Evolutionary conservation across 1,139 yeast species (phyloP), one percentile per base, ranked within the genome.

Genomic region (Nakaseomyces nivariensis): DNA sequence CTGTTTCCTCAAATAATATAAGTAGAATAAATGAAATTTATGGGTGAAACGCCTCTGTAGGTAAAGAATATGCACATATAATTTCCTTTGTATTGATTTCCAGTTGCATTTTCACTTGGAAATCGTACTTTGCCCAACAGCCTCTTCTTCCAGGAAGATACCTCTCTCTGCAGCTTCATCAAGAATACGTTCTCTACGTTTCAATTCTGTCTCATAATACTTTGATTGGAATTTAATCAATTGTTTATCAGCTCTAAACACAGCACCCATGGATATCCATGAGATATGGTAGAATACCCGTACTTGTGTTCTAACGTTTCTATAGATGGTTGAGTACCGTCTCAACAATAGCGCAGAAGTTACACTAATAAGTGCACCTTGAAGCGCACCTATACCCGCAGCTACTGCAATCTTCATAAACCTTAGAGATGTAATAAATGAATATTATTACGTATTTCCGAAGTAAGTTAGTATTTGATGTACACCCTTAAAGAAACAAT

Each of bases 151-250:
- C 42, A 71, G 49, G 46, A 68, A 71, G 22, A 70, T 60, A 1
- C 74, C 75, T 48, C 71, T 62, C 27, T 71, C 74, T 17, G 74
- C 74, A 37, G 74, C 74, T 37, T 70, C 72, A 49, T 70, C 71
- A 40, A 72, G 49, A 17, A 69, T 58, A 43, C 58, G 61, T 44
- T 59, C 60, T 52, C 71, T 61, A 56, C 72, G 63, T 34, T 51
- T 51, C 46, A 54, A 48, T 51, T 70, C 71, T 34, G 64, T 62
- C n/a, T 55, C 57, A 52, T 62, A 64, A 45, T 67, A 56, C 48
- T 67, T 59, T 37, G 61, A 54, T 51, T 68, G 70, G 55, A 68
- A 69, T 29, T 56, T 60, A 25, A 67, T 48, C 32, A 72, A 53
- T 50, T 70, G 72, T 50, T 61, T 65, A 48, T 72, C 75, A 4